Evolutionary conservation across 352 stramenopile genomes (phyloP).

Genomic region (Globisporangium polare): DNA sequence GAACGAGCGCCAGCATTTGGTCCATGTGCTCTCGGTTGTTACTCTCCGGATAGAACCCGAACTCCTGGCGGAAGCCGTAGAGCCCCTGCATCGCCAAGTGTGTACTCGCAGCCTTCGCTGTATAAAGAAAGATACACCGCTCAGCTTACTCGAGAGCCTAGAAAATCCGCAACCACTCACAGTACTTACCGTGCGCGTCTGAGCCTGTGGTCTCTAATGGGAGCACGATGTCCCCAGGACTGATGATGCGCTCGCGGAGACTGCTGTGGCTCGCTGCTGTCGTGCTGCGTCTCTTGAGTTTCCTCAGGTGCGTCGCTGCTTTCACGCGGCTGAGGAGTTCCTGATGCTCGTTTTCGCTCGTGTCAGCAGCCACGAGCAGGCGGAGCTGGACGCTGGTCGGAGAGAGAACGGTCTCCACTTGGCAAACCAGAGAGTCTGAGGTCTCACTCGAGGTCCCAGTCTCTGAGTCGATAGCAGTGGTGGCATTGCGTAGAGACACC

Average conservation of each 20-base stretch:
- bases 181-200: background rate
- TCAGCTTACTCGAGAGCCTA: background rate
- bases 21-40: conserved; percentile 21
- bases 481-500: conserved; percentile 2
- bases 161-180: background rate
- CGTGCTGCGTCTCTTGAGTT: conserved; percentile 9
- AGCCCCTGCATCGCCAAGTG: conserved; percentile 27
- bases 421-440: background rate
- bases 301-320: conserved; percentile 12
- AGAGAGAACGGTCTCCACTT: conserved; percentile 9
- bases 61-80: conserved; percentile 22
- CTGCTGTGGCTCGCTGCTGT: conserved; percentile 18
- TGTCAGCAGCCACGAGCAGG: background rate
- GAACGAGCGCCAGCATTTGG: conserved; percentile 13
- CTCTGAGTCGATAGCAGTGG: background rate
- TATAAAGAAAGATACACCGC: background rate
- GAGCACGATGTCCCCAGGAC: conserved; percentile 12
- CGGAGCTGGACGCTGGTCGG: background rate
- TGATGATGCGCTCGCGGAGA: conserved; percentile 19
- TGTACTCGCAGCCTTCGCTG: background rate
- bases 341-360: conserved; percentile 1
- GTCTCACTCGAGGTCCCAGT: background rate
- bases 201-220: background rate
- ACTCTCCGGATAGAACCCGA: conserved; percentile 20
- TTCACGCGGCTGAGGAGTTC: background rate